These are phyloP conservation scores for Wickerhamomyces chaumierensis DNA, from an alignment of 805 yeast genomes.

Conservation along the genomic window DNA sequence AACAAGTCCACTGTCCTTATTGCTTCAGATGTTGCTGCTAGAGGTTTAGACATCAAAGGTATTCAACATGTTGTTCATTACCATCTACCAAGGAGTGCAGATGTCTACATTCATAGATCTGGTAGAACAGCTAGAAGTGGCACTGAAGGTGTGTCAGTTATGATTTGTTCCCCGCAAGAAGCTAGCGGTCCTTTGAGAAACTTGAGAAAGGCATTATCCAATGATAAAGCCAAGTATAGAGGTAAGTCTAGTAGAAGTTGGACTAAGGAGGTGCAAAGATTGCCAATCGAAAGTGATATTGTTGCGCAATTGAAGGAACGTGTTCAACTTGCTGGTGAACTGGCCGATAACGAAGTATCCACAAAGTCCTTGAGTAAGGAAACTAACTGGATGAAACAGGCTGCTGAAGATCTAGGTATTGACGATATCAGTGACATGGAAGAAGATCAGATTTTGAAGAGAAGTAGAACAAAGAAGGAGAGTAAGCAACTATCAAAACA, in stretches of 20 bases:
- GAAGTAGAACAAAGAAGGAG: constrained; percentile 46
- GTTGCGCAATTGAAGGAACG: constrained; percentile 62
- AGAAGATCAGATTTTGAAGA: constrained; percentile 57
- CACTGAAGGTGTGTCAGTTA: constrained; percentile 83
- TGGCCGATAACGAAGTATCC: constrained; percentile 64
- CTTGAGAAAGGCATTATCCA: constrained; percentile 47
- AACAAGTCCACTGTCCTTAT: constrained; percentile 57
- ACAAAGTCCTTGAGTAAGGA: constrained; percentile 54
- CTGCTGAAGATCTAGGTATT: constrained; percentile 87
- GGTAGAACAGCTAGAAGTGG: constrained; percentile 99
- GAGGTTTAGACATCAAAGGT: constrained; percentile 88
- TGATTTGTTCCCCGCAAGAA: constrained; percentile 89
- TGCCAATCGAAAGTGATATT: constrained; percentile 71
- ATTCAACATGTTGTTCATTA: constrained; percentile 94
- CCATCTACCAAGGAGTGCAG: constrained; percentile 90
- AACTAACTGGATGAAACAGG: constrained; percentile 73
- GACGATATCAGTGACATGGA: constrained; percentile 53
- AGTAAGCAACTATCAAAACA: constrained; percentile 41
- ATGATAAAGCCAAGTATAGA: constrained; percentile 17
- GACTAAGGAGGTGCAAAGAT: constrained; percentile 48
- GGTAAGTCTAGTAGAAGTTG: constrained; percentile 28
- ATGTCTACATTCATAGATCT: constrained; percentile 87
- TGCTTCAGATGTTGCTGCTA: constrained; percentile 96
- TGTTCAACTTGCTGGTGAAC: constrained; percentile 52
- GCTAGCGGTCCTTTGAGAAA: constrained; percentile 80